Base-by-base conservation (phyloP, 768 basidiomycete genomes). In the Strobilomyces confusus region DNA sequence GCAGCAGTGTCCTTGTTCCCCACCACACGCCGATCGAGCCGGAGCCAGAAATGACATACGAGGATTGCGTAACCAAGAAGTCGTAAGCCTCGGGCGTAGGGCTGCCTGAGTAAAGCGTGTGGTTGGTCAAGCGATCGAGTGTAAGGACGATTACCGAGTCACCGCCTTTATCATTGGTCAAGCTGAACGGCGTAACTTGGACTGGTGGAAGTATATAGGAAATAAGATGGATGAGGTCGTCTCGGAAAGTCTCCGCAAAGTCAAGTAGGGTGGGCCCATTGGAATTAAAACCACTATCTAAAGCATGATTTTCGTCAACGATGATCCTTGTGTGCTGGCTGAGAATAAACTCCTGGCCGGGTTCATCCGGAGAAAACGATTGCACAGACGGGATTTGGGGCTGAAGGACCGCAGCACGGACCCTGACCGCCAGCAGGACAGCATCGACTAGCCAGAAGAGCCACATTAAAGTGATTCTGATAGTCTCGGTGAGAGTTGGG, bases 1-100 rank as follows among this genome's bases (percentile, higher is more conserved):
- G 75, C 38, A 77, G 25, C n/a, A 78, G 48, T 6, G 75, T 73
- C 40, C 75, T 65, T 8, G 73, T 74, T 58, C 75, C 77, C 74
- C 75, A 75, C 75, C 75, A 77, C 1, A 61, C 68, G 5, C 75
- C 76, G 19, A 73, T 65, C 5, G 69, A 23, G 22, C 62, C 69
- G 4, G 69, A 64, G 2, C 70, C 73, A 37, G 62, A 65, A 58
- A 77, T 72, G 1, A 64, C 56, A 45, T 69, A 69, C 1, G 66
- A 55, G 14, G 63, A 50, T 19, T 53, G 51, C 5, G 68, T 62
- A 36, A 77, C 60, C 9, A 56, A 37, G 40, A 76, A 69, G 40
- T 73, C 67, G 48, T 77, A 77, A 1, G 71, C 75, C 52, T 77
- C 75, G 2, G 56, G 66, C 1, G 75, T 74, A 3, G 68, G 30